phyloP scores from a whole-genome alignment of 352 stramenopile species.

The Phytopythium cucurbitacearum region DNA sequence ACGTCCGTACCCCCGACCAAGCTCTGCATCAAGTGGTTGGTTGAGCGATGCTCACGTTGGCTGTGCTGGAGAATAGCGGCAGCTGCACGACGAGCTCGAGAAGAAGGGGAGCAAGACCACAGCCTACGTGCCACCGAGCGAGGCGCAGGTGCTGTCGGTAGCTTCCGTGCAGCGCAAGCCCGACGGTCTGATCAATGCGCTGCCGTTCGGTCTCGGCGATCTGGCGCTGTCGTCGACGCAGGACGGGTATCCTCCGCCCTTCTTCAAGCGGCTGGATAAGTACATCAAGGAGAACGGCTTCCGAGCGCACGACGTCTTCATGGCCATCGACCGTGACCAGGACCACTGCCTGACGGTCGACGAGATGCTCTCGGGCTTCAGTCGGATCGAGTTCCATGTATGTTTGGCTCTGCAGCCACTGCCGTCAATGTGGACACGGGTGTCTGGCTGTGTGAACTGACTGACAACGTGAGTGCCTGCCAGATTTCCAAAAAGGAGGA shows the following conservation, averaged over 20 bases:
- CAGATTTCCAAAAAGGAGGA: constrained; percentile 42
- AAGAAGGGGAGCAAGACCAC: background rate
- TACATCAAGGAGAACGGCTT: constrained; percentile 48
- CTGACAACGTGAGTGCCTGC: too few relatives aligned
- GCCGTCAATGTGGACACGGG: background rate
- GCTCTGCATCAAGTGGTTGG: background rate
- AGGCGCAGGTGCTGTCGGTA: constrained; percentile 9
- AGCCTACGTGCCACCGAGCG: constrained; percentile 11
- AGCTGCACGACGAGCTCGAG: constrained; percentile 5
- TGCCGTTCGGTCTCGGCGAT: constrained; percentile 8
- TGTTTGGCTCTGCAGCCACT: background rate
- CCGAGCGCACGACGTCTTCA: constrained; percentile 39
- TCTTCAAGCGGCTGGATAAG: constrained; percentile 49
- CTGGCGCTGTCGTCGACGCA: constrained; percentile 10
- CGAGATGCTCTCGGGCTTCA: constrained; percentile 42
- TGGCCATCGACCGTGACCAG: constrained; percentile 41
- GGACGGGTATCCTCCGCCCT: constrained; percentile 38
- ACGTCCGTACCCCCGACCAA: background rate
- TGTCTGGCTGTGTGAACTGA: background rate
- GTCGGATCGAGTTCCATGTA: constrained; percentile 44
- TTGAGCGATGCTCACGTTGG: too few relatives aligned
- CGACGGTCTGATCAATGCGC: background rate
- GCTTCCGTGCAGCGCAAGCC: constrained; percentile 7
- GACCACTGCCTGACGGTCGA: constrained; percentile 28
- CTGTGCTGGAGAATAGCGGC: background rate